Percentiles rank a stretch among this genome's conserved stretches.
phyloP scores from a whole-genome alignment of 1,284 basidiomycete genomes.

The Lignosus rhinocerotis region DNA sequence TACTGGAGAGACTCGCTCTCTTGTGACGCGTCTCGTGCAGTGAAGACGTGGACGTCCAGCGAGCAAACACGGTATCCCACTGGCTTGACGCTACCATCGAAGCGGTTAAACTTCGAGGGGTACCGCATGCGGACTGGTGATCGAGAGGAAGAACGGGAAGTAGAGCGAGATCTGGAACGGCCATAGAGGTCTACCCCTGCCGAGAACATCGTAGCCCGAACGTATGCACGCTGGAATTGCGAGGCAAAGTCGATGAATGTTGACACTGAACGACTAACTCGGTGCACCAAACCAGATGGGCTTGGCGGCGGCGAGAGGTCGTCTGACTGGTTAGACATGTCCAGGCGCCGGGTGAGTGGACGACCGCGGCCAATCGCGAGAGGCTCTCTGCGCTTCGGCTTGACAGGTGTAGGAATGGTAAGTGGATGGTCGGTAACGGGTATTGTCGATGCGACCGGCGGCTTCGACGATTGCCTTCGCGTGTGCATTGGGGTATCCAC shows the following conservation, averaged over 20 bases:
- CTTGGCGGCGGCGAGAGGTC: constrained; percentile 10
- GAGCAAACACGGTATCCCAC: constrained; percentile 47
- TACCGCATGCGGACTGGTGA: constrained; percentile 18
- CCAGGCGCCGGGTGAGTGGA: constrained; percentile 9
- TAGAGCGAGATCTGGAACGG: constrained; percentile 20
- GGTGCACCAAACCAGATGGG: constrained; percentile 29
- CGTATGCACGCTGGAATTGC: constrained; percentile 57
- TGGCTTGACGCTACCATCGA: constrained; percentile 31
- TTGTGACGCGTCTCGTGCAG: constrained; percentile 16
- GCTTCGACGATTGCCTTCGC: constrained; percentile 11
- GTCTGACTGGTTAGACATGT: constrained; percentile 5
- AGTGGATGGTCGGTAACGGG: constrained; percentile 21
- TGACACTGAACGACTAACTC: constrained; percentile 45
- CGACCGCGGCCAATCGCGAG: constrained; percentile 28
- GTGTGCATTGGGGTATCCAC: constrained; percentile 8
- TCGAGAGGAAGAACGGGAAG: constrained; percentile 23
- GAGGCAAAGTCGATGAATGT: constrained; percentile 52
- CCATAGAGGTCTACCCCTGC: constrained; percentile 32
- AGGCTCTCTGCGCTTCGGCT: constrained; percentile 11
- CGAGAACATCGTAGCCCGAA: constrained; percentile 51
- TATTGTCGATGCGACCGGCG: constrained; percentile 7
- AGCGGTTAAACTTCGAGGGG: constrained; percentile 4
- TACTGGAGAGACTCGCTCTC: constrained; percentile 6
- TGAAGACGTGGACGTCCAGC: constrained; percentile 40
- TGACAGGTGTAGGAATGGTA: constrained; percentile 9